Percentiles rank a stretch among this genome's conserved stretches.
These are phyloP conservation scores for Penicillium desertorum DNA, from an alignment of 495 filamentous ascomycete genomes.

Conservation along the genomic window DNA sequence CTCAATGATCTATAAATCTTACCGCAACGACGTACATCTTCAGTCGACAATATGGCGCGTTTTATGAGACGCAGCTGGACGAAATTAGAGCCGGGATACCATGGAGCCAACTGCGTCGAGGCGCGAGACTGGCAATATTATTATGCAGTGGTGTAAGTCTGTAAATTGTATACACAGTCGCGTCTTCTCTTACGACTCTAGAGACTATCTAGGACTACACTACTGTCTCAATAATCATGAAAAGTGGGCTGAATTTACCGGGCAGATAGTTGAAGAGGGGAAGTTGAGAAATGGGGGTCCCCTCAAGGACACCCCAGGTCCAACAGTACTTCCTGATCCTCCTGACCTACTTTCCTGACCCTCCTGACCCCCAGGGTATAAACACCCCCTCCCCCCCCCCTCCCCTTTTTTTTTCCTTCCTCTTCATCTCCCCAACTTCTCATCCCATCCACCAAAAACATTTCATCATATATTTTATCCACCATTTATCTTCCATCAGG, in stretches of 20 bases:
- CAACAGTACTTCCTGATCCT: too few species aligned
- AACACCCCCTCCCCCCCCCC: background rate
- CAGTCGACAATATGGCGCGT: background rate
- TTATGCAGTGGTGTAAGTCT: background rate
- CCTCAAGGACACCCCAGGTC: background rate
- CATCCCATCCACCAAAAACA: background rate
- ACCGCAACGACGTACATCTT: background rate
- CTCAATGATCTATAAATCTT: background rate
- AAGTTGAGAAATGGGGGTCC: background rate
- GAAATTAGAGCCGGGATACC: background rate
- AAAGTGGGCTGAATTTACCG: background rate
- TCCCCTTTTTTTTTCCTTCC: background rate
- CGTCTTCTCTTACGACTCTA: background rate
- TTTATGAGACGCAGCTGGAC: background rate
- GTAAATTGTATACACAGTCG: background rate
- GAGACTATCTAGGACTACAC: background rate
- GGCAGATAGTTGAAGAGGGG: background rate
- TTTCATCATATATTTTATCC: background rate
- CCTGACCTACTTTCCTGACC: too few species aligned
- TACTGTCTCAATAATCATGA: background rate
- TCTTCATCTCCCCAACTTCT: background rate
- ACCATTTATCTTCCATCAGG: background rate
- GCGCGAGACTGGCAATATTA: background rate
- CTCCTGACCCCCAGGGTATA: background rate
- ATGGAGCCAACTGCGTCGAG: background rate